Evolutionary conservation across 331 rosid species (phyloP), one percentile per base, ranked within the genome.

Genomic region (Rhamnella rubrinervis): DNA sequence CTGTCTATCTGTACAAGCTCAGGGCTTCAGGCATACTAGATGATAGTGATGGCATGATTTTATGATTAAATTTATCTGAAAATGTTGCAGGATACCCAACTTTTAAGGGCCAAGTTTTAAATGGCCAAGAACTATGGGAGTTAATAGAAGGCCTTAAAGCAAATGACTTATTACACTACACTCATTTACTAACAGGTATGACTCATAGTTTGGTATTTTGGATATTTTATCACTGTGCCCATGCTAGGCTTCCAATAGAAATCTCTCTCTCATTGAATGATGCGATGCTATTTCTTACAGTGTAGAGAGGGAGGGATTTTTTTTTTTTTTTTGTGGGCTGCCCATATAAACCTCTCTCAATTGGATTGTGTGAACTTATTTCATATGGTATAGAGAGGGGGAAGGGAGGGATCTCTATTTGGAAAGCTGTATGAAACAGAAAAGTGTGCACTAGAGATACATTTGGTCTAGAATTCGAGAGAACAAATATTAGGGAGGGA

Each of bases 101-200:
- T 49, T 82, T 91, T 82, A 91, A 83, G 87, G 97, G 97, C 75
- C 93, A 91, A 80, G 96, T 91, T 76, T 85, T 91, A 82, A 82
- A 91, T 71, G 97, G 97, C 71, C 72, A 75, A 74, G 86, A 91
- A 69, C 86, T 91, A 64, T 88, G 97, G 86, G 93, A 88, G 51
- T 63, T 88, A 68, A 75, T 91, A 70, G 86, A 88, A 82, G 96
- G 97, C 82, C 97, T 91, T 49, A 84, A 82, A 81, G 84, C 78
- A 53, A 91, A 91, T 86, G 81, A 91, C 47, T 75, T 91, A 65
- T 71, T 88, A 74, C 85, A 81, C 85, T 91, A 91, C 78, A 88
- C 97, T 72, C 97, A 91, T 83, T 82, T 91, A 81, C 71, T 91
- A 70, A 91, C 97, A 80, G 97, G 97, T 88, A 81, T 63, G 47